phyloP scores from a whole-genome alignment of 345 rosid species.

The Gossypium herbaceum region DNA sequence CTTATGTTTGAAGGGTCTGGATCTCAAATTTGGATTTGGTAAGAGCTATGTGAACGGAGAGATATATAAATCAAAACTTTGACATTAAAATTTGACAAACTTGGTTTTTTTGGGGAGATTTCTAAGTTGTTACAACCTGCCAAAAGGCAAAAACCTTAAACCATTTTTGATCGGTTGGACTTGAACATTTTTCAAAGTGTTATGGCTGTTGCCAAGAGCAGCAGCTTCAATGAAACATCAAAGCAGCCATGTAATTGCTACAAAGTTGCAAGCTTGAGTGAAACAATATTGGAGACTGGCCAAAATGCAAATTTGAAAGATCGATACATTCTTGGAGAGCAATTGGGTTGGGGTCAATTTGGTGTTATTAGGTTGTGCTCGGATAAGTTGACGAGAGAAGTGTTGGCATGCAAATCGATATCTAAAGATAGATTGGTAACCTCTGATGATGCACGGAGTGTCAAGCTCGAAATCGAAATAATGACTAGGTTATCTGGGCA shows the following conservation, averaged over 20 bases:
- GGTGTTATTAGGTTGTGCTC: slow-evolving; percentile 63
- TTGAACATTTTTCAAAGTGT: slow-evolving; percentile 16
- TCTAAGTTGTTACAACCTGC: not conserved
- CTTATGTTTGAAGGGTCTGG: slow-evolving; percentile 19
- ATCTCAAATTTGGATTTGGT: slow-evolving; percentile 14
- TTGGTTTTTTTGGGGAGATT: not conserved
- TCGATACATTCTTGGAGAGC: slow-evolving; percentile 43
- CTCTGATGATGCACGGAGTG: slow-evolving; percentile 45
- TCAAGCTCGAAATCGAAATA: slow-evolving; percentile 68
- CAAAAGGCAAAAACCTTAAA: not conserved
- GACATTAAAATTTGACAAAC: not conserved
- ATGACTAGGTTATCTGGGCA: slow-evolving; percentile 69
- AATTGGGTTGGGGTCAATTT: slow-evolving; percentile 72
- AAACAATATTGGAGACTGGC: slow-evolving; percentile 44
- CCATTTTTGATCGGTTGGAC: slow-evolving; percentile 20
- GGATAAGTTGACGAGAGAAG: slow-evolving; percentile 55
- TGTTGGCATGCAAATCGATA: slow-evolving; percentile 59
- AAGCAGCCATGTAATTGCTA: slow-evolving; percentile 40
- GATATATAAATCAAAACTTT: slow-evolving; percentile 2
- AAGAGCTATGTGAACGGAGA: slow-evolving; percentile 9
- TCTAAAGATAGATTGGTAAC: slow-evolving; percentile 59
- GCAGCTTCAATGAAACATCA: slow-evolving; percentile 30
- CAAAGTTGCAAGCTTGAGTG: slow-evolving; percentile 35
- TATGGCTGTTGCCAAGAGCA: slow-evolving; percentile 54
- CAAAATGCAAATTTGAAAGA: slow-evolving; percentile 49